These are phyloP conservation scores for Sporothrix protearum DNA, from an alignment of 2,329 filamentous ascomycete species.

Conservation along the genomic window DNA sequence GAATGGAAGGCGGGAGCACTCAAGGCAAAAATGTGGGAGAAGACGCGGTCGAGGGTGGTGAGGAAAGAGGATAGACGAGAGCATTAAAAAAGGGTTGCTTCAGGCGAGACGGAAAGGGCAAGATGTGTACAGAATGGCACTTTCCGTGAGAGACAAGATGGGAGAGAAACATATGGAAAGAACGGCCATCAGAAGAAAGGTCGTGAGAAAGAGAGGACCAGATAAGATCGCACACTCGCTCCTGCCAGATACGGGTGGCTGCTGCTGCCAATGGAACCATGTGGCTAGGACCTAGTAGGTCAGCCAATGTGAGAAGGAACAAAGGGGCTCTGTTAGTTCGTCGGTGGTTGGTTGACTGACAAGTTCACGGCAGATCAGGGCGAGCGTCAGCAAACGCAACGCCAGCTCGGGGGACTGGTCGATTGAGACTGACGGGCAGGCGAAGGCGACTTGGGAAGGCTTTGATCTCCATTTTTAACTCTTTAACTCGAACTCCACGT, in stretches of 20 bases:
- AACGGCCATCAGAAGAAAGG: neutral
- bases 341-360: neutral
- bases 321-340: neutral
- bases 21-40: neutral
- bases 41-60: neutral
- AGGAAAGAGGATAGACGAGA: neutral
- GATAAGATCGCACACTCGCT: neutral
- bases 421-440: constrained; percentile 1
- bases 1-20: neutral
- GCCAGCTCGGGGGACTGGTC: neutral
- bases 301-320: neutral
- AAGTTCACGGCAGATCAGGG: neutral
- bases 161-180: neutral
- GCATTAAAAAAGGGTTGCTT: neutral
- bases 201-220: neutral
- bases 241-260: neutral
- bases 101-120: neutral
- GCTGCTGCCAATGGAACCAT: neutral
- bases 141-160: neutral
- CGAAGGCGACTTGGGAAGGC: neutral
- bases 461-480: no score
- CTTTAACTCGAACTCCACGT: neutral
- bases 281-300: neutral
- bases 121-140: neutral
- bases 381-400: constrained; percentile 9